Evolutionary conservation across 2,329 filamentous ascomycete species (phyloP).

Genomic region (Basipetospora chlamydospora): DNA sequence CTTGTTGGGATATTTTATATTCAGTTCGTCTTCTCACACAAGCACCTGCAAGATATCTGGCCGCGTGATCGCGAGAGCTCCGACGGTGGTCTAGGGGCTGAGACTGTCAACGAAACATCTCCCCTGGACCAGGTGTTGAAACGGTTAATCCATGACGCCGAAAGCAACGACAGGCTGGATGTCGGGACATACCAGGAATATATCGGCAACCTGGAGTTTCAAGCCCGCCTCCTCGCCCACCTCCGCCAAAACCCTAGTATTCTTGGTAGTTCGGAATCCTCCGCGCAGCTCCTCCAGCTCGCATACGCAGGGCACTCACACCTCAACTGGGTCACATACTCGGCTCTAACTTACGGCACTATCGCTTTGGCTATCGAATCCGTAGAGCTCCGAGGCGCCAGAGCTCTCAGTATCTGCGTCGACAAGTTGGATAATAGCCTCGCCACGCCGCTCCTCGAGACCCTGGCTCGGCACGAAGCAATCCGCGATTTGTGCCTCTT

Average conservation of each 20-base stretch:
- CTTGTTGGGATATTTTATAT: neutral
- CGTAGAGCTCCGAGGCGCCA: neutral
- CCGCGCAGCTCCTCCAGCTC: conserved; percentile 3
- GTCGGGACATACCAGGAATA: neutral
- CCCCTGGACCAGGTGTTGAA: neutral
- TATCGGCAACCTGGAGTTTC: neutral
- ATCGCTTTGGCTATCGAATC: neutral
- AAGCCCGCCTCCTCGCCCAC: neutral
- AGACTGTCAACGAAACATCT: neutral
- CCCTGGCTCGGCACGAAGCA: neutral
- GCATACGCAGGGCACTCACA: conserved; percentile 1
- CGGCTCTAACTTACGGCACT: neutral
- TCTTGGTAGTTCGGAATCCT: neutral
- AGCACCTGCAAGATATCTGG: neutral
- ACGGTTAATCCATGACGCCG: neutral
- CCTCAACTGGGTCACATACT: conserved; percentile 2
- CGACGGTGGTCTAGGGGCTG: neutral
- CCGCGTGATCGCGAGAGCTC: neutral
- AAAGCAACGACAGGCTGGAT: neutral
- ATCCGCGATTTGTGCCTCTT: conserved; percentile 4
- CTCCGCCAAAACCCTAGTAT: neutral
- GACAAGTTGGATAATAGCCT: neutral
- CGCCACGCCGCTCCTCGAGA: neutral
- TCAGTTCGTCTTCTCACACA: neutral
- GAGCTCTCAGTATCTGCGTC: conserved; percentile 4